Conservation (phyloP, 1,284 basidiomycete genomes). For the Puccinia sorghi region DNA sequence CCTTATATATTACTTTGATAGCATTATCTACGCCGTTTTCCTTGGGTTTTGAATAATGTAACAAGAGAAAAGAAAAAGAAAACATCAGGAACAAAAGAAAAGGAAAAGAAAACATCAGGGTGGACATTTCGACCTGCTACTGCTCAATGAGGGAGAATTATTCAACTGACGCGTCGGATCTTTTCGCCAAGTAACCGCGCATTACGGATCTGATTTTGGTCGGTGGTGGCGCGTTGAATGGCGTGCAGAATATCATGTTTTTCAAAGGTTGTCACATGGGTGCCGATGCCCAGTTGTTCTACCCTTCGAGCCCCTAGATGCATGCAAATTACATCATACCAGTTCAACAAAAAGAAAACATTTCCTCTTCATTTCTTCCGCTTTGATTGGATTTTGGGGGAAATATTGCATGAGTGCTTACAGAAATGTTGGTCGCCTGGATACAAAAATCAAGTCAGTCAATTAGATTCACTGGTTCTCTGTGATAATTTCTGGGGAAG, state of each 20-base stretch:
- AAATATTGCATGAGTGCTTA: not conserved
- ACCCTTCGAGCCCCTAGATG: constrained; percentile 56
- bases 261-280: constrained; percentile 52
- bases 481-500: constrained; percentile 75
- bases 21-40: constrained; percentile 55
- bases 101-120: too few species aligned
- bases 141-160: too few species aligned
- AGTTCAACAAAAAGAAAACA: too few species aligned
- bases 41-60: constrained; percentile 16
- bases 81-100: too few species aligned
- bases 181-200: constrained; percentile 54
- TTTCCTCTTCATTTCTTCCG: too few species aligned
- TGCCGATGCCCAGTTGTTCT: constrained; percentile 55
- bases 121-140: not conserved
- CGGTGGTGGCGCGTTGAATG: constrained; percentile 53
- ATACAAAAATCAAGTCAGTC: not conserved
- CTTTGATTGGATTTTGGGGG: not conserved
- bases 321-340: too few species aligned
- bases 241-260: constrained; percentile 50
- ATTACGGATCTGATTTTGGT: constrained; percentile 55
- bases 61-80: too few species aligned
- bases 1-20: constrained; percentile 54
- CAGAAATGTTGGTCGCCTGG: constrained; percentile 44
- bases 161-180: constrained; percentile 51
- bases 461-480: constrained; percentile 49